Evolutionary conservation across 2,329 filamentous ascomycete genomes (phyloP).

Genomic region (Aspergillus persii): DNA sequence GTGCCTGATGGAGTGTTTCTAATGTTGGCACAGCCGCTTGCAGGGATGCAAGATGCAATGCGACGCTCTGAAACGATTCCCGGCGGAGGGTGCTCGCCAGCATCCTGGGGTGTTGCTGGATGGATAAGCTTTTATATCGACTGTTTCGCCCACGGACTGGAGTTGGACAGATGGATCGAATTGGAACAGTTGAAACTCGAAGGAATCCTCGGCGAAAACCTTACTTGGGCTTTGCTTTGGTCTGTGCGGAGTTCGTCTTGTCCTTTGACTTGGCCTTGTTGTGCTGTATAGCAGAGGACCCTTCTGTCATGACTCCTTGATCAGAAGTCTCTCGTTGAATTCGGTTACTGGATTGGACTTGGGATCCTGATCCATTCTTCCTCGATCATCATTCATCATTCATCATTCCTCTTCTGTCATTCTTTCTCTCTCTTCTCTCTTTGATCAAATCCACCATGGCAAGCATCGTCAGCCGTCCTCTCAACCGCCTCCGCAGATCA

Average conservation of each 20-base stretch:
- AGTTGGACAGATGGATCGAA: background rate
- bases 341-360: background rate
- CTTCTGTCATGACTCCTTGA: background rate
- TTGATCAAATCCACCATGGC: conserved; percentile 21
- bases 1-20: conserved; percentile 1
- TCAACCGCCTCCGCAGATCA: conserved; percentile 31
- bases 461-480: conserved; percentile 27
- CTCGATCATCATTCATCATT: background rate
- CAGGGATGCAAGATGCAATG: conserved; percentile 1
- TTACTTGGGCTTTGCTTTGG: background rate
- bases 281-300: background rate
- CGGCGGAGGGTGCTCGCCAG: background rate
- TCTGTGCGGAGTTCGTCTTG: background rate
- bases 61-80: background rate
- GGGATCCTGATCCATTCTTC: background rate
- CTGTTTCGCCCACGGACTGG: background rate
- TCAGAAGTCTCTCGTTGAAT: background rate
- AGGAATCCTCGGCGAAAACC: background rate
- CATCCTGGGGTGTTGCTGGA: background rate
- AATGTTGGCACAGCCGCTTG: conserved; percentile 7
- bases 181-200: background rate
- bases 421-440: background rate
- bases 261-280: background rate
- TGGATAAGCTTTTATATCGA: conserved; percentile 8
- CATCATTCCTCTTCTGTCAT: background rate